Percentiles rank a stretch among this genome's conserved stretches.
phyloP scores from a whole-genome alignment of 306 rosid genomes.

The Canavalia ensiformis region DNA sequence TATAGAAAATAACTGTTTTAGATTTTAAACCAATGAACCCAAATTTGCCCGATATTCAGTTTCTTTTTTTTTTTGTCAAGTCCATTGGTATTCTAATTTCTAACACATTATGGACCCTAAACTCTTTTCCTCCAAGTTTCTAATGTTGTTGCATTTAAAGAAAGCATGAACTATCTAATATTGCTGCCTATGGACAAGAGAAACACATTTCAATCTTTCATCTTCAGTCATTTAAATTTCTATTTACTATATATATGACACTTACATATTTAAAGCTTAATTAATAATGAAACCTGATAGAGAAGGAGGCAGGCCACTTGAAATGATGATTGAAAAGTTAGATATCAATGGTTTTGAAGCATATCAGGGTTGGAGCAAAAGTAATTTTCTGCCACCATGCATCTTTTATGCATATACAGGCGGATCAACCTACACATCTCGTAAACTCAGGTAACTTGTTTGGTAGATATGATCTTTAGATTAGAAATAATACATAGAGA shows the following conservation, averaged over 20 bases:
- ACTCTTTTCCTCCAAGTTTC: too few relatives aligned
- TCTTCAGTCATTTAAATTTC: constrained; percentile 2
- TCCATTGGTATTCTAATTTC: too few relatives aligned
- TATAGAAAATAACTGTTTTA: too few relatives aligned
- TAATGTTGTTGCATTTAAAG: too few relatives aligned
- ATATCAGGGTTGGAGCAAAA: constrained; percentile 59
- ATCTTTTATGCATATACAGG: constrained; percentile 62
- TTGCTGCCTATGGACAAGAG: too few relatives aligned
- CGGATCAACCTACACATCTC: constrained; percentile 57
- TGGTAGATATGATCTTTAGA: constrained; percentile 5
- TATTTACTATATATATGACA: constrained; percentile 28
- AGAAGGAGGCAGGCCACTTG: constrained; percentile 95
- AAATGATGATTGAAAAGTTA: constrained; percentile 59
- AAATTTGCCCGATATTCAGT: too few relatives aligned
- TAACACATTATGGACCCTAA: too few relatives aligned
- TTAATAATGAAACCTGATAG: constrained; percentile 77
- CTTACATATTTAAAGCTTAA: constrained; percentile 35
- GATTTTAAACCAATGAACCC: too few relatives aligned
- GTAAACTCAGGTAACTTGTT: constrained; percentile 63
- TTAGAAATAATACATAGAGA: not conserved
- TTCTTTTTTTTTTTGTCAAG: too few relatives aligned
- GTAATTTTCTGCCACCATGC: constrained; percentile 76
- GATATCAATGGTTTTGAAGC: constrained; percentile 75
- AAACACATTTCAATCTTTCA: not conserved
- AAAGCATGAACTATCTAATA: too few relatives aligned